Percentiles rank a stretch among this genome's conserved stretches.
phyloP scores from a whole-genome alignment of 164 flowering plant species.

The Vitis rotundifolia region DNA sequence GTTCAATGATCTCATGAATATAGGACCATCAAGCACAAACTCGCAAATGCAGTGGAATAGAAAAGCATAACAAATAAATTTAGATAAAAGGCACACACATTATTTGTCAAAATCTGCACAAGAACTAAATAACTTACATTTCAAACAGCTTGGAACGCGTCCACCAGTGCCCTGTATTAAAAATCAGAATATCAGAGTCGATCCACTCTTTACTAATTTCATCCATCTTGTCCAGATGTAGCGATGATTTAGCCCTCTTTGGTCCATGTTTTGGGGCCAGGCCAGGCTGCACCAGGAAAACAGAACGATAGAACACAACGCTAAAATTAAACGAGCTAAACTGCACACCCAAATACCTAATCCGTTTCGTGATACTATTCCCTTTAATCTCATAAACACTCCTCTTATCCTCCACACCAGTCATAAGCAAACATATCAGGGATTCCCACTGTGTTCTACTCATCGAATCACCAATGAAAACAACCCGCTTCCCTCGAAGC shows the following conservation, averaged over 20 bases:
- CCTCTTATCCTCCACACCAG: slow-evolving; percentile 65
- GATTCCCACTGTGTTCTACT: slow-evolving; percentile 93
- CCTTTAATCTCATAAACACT: slow-evolving; percentile 79
- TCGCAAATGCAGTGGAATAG: neutral
- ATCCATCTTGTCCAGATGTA: slow-evolving; percentile 67
- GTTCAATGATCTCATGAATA: no score
- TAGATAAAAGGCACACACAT: neutral
- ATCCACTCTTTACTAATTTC: slow-evolving; percentile 62
- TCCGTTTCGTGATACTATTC: slow-evolving; percentile 62
- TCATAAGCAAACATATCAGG: slow-evolving; percentile 73
- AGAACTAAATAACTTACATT: slow-evolving; percentile 45
- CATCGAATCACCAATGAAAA: slow-evolving; percentile 90
- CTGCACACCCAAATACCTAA: slow-evolving; percentile 55
- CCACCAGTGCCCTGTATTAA: slow-evolving; percentile 96
- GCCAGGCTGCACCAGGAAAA: slow-evolving; percentile 67
- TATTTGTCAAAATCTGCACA: no score
- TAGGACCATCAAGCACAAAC: no score
- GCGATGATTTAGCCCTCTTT: slow-evolving; percentile 55
- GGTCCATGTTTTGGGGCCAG: slow-evolving; percentile 52
- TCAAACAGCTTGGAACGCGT: slow-evolving; percentile 58
- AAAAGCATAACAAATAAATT: neutral
- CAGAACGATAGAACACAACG: slow-evolving; percentile 67
- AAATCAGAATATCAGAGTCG: slow-evolving; percentile 71
- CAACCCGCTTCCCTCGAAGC: slow-evolving; percentile 69
- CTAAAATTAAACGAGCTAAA: slow-evolving; percentile 58